Base-by-base conservation (phyloP, 805 yeast genomes). In the Pichia manshurica region DNA sequence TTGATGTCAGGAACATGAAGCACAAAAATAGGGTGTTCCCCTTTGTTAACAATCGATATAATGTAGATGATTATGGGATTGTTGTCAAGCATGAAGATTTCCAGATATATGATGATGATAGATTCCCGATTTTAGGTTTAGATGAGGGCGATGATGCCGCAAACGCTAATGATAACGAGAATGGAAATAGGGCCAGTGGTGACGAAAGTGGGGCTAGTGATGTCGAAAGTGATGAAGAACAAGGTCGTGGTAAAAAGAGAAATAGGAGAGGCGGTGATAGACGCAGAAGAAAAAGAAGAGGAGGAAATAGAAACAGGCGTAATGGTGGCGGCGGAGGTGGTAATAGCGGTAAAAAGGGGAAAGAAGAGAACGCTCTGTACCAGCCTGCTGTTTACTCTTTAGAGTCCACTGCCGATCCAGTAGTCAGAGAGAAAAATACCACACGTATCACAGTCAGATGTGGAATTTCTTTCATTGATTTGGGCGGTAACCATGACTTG, bases 11-110 rank as follows among this genome's bases (percentile, higher is more conserved):
- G 28, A 69, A 70, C 5, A 71, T 73, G 33, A 66, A 63, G 58
- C 77, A 71, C 63, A 76, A 60, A 64, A 73, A 71, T 63, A 77
- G 73, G 39, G 83, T 85, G 86, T 93, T 91, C 59, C 98, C 96
- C 12, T 84, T 70, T 55, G 68, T 78, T 34, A 74, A 77, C 1
- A 75, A 72, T 28, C 77, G 78, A 55, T 68, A 75, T 21, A 79
- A 84, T 54, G 68, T 74, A 41, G 98, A 93, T 60, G 97, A 91
- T 54, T 93, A 91, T 63, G 99, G 99, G 28, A 82, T 79, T 47
- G 66, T 82, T 2, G 81, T 90, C 19, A 81, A 83, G 52, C 74
- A 75, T 38, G 77, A 79, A 34, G 84, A 82, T 55, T 84, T 82
- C 57, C 74, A 71, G 29, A 68, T 75, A 48, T 78, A 72, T 31